A percentile compares a stretch with the other conserved stretches of the same genome.
Evolutionary conservation across 192 early-diverging fungal genomes (phyloP).

Genomic region (Gryganskiella cystojenkinii): DNA sequence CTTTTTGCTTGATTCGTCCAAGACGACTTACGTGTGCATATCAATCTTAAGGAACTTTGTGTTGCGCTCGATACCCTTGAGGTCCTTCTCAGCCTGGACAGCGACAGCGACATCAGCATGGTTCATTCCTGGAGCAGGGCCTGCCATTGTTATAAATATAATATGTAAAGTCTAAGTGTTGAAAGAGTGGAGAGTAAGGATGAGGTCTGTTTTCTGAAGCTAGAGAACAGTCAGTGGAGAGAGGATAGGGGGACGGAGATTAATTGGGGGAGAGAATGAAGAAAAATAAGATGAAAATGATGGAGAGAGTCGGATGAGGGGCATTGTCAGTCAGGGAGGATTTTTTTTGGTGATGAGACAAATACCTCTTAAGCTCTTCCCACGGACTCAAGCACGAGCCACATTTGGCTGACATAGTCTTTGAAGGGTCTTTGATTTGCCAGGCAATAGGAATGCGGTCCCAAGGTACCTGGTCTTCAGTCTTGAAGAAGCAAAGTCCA

Average conservation of each 20-base stretch:
- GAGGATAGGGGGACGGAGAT: neutral
- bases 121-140: slow-evolving; percentile 40
- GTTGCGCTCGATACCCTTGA: slow-evolving; percentile 38
- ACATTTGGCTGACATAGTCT: too few species aligned
- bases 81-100: slow-evolving; percentile 48
- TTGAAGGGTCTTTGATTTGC: too few species aligned
- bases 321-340: too few species aligned
- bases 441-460: too few species aligned
- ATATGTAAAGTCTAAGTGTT: neutral
- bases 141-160: neutral
- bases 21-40: slow-evolving; percentile 61
- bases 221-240: neutral
- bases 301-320: too few species aligned
- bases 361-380: too few species aligned
- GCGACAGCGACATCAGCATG: slow-evolving; percentile 39
- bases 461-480: too few species aligned
- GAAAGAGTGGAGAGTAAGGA: neutral
- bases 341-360: too few species aligned
- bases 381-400: too few species aligned
- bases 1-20: too few species aligned
- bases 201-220: too few species aligned
- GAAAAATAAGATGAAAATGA: neutral
- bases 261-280: neutral
- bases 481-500: too few species aligned
- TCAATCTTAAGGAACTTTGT: slow-evolving; percentile 61